Conservation (phyloP, 2,329 filamentous ascomycete genomes). For the Hypoxylon rubiginosum region DNA sequence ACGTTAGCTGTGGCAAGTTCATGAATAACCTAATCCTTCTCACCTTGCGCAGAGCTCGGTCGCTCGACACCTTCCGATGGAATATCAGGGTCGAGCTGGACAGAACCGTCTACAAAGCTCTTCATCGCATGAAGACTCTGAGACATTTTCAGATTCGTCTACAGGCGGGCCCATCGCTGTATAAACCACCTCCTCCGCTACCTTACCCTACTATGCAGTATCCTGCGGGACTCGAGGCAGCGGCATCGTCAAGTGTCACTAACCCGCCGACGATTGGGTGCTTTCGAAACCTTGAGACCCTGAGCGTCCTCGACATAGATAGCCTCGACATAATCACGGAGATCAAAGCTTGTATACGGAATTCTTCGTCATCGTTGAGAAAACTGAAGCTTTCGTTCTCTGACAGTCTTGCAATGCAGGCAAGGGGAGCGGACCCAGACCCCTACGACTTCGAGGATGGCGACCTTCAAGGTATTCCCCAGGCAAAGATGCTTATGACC, state of each 20-base stretch:
- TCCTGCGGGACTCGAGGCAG: not conserved
- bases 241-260: slow-evolving; percentile 5
- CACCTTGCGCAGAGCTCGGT: slow-evolving; percentile 67
- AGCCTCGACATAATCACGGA: slow-evolving; percentile 68
- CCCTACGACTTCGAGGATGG: slow-evolving; percentile 68
- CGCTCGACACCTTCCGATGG: slow-evolving; percentile 72
- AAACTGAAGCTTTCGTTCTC: slow-evolving; percentile 72
- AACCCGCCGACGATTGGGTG: slow-evolving; percentile 68
- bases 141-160: slow-evolving; percentile 69
- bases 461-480: slow-evolving; percentile 62
- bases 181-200: slow-evolving; percentile 63
- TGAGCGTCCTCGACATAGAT: slow-evolving; percentile 73
- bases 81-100: slow-evolving; percentile 74
- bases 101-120: slow-evolving; percentile 67
- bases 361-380: slow-evolving; percentile 67
- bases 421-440: slow-evolving; percentile 61
- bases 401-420: slow-evolving; percentile 61
- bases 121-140: slow-evolving; percentile 67
- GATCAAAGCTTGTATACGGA: slow-evolving; percentile 67
- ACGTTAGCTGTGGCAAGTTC: slow-evolving; percentile 71
- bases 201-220: slow-evolving; percentile 48
- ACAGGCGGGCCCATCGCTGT: slow-evolving; percentile 69
- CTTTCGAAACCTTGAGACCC: slow-evolving; percentile 66
- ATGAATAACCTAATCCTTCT: slow-evolving; percentile 72
- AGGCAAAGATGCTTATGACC: slow-evolving; percentile 61